Evolutionary conservation across 1,284 basidiomycete genomes (phyloP).

Genomic region (Takashimella tepidaria): DNA sequence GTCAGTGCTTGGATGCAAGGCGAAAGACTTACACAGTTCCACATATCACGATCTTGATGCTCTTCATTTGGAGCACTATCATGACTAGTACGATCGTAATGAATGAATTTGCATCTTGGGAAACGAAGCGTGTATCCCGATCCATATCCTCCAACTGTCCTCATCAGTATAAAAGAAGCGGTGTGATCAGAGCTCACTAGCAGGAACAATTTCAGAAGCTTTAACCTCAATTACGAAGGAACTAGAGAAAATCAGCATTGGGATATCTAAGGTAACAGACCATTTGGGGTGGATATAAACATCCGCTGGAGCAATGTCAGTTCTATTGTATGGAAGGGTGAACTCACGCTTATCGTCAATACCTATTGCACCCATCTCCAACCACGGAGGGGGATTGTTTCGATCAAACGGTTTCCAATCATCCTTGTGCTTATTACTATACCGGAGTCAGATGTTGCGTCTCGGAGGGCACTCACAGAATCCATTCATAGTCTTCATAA

Average conservation of each 20-base stretch:
- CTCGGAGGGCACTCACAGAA: constrained; percentile 48
- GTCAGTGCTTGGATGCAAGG: neutral
- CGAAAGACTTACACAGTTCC: constrained; percentile 36
- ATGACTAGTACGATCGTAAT: constrained; percentile 47
- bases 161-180: too few relatives aligned
- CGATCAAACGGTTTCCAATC: constrained; percentile 47
- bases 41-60: constrained; percentile 41
- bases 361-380: constrained; percentile 35
- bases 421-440: constrained; percentile 39
- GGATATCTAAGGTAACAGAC: constrained; percentile 19
- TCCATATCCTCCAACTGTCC: constrained; percentile 44
- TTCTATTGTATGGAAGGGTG: neutral
- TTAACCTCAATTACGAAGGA: constrained; percentile 73
- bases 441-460: too few relatives aligned
- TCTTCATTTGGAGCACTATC: constrained; percentile 31
- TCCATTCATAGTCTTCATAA: constrained; percentile 75
- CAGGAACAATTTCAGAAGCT: constrained; percentile 74
- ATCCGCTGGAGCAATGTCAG: constrained; percentile 39
- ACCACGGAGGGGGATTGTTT: constrained; percentile 37
- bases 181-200: constrained; percentile 64
- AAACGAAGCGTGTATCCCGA: constrained; percentile 60
- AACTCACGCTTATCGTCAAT: constrained; percentile 47
- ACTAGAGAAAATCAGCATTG: constrained; percentile 13
- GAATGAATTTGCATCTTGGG: constrained; percentile 72
- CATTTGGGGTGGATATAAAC: constrained; percentile 48